Base-by-base conservation (phyloP, 176 grass and related monocot genomes). In the Elymus sibiricus region DNA sequence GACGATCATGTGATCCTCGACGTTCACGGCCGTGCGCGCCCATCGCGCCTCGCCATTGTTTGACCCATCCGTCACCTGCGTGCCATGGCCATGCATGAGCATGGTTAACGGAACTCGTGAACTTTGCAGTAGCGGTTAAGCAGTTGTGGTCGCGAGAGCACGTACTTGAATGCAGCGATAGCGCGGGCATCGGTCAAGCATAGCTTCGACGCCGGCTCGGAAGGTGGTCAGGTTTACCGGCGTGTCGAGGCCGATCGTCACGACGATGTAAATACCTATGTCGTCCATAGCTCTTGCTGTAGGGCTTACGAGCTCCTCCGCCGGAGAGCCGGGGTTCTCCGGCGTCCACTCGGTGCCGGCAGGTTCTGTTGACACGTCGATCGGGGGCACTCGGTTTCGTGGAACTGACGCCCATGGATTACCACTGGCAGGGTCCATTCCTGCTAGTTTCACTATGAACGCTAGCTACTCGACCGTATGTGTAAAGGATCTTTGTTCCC, bases 1-100 rank as follows among this genome's bases (percentile, higher is more conserved):
- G 34, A 83, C 80, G 87, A 93, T 87, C 42, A 98, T 62, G 73
- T 95, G 93, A 69, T 92, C 77, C 56, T 90, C 88, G 32, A 90
- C 34, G 72, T 90, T 86, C 61, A 93, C 89, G 75, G 83, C 25
- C 17, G 82, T 91, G 4, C 60, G 77, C 56, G 64, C 83, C 93
- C 95, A 95, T 66, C 85, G 68, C 71, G 9, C 32, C 32, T 39
- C 21, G 5, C 37, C 37, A 31, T 67, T 29, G 14, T 17, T 67
- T 5, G 55, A 9, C 21, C 7, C 55, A 7, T 38, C 65, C 31
- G 4, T n/a, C 68, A 71, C 68, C 68, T 40, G 66, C 19, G 53
- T 56, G 2, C 42, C 46, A 5, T 16, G 44, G 32, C 4, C 44
- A 47, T 15, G 43, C 32, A 34, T 34, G 32, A 3, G 4, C 4